A percentile compares a stretch with the other conserved stretches of the same genome.
Conservation (phyloP, 2,329 filamentous ascomycete genomes). For the Microsporum canis region DNA sequence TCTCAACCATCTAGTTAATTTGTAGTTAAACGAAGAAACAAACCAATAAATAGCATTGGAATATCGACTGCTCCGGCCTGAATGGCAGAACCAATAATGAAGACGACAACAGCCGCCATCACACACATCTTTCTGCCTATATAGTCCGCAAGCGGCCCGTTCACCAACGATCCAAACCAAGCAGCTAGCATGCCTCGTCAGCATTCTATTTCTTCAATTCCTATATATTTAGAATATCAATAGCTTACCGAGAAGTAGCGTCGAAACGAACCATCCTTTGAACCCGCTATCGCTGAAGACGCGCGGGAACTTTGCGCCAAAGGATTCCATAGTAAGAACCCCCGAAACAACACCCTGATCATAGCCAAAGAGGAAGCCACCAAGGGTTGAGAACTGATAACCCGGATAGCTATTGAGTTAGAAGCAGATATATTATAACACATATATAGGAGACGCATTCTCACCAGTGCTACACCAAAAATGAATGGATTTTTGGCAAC, state of each 20-base stretch:
- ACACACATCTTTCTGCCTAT: conserved; percentile 43
- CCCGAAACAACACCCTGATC: conserved; percentile 41
- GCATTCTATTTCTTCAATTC: neutral
- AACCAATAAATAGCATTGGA: conserved; percentile 35
- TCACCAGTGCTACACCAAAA: conserved; percentile 35
- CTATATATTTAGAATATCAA: neutral
- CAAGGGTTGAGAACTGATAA: conserved; percentile 31
- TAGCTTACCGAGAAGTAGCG: conserved; percentile 33
- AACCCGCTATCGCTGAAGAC: conserved; percentile 37
- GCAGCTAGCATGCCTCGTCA: conserved; percentile 24
- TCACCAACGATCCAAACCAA: conserved; percentile 39
- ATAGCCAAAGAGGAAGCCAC: conserved; percentile 40
- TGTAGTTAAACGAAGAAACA: neutral
- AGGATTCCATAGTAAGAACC: conserved; percentile 39
- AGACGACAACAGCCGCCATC: conserved; percentile 41
- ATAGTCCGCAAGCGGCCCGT: conserved; percentile 41
- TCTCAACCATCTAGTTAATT: neutral
- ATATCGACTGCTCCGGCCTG: conserved; percentile 35
- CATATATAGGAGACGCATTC: conserved; percentile 5
- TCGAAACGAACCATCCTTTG: conserved; percentile 45
- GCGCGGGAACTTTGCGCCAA: conserved; percentile 31
- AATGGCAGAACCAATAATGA: conserved; percentile 40
- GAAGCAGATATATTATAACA: conserved; percentile 3
- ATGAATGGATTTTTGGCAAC: conserved; percentile 35
- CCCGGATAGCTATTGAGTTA: neutral